Base-by-base conservation (phyloP, 805 yeast species). In the Pichia phayaonensis region DNA sequence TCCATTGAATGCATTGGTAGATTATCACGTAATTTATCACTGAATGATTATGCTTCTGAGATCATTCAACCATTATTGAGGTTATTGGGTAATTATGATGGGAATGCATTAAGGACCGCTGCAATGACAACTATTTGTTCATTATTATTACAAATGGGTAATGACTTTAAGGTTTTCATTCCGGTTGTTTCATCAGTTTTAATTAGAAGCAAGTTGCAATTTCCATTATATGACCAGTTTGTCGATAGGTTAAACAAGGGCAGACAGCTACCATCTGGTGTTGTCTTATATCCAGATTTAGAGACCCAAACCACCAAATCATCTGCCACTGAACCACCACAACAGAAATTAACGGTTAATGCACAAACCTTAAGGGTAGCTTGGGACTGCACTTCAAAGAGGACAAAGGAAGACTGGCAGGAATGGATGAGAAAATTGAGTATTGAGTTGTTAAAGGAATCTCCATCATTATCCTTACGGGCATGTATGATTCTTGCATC, bases 351-450 rank as follows among this genome's bases (percentile, higher is more conserved):
- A 12, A 90, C 96, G 0, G 82, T 80, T 16, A 77, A 79, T 53
- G 80, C 79, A 44, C 76, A 72, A 40, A 77, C 79, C 0, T 72
- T 94, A 59, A 84, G 87, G 59, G 79, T 80, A 42, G 88, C 90
- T 1, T 94, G 99, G 98, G 96, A 90, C 58, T 85, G 96, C 26
- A 79, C 86, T 23, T 92, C 88, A 57, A 80, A 92, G 56, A 78
- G 95, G 47, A 88, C 97, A 0, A 83, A 83, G 58, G 98, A 90
- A 59, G 99, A 94, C 58, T 94, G 99, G 99, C 92, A 86, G 59
- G 98, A 94, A 62, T 94, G 99, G 99, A 81, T 90, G 56, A 79
- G 95, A 52, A 74, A 94, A 52, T 72, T 94, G 45, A 83, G 94
- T 58, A 85, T 89, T 47, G 97, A 90, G 61, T 66, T 94, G 34